Evolutionary conservation across 495 filamentous ascomycete genomes (phyloP).

Genomic region (Penicillium malachiteum): DNA sequence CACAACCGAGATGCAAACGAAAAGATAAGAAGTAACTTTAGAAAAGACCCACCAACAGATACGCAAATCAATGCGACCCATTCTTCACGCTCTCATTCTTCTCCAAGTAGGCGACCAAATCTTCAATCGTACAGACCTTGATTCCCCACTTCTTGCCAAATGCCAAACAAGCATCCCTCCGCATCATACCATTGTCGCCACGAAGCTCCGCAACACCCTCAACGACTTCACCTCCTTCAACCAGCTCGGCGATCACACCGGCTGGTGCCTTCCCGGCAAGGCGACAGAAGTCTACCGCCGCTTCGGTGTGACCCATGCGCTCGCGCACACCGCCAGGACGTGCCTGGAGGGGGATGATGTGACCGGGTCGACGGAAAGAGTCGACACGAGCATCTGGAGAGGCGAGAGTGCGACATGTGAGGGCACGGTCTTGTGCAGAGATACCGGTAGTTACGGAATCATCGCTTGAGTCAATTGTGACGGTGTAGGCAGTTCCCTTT

Average conservation of each 20-base stretch:
- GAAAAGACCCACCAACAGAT: neutral
- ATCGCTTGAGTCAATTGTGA: slow-evolving; percentile 75
- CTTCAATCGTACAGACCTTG: slow-evolving; percentile 93
- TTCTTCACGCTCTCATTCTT: slow-evolving; percentile 41
- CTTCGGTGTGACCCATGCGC: slow-evolving; percentile 87
- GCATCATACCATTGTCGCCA: slow-evolving; percentile 80
- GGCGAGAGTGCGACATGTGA: slow-evolving; percentile 79
- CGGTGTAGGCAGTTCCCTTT: slow-evolving; percentile 87
- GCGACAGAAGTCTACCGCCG: slow-evolving; percentile 82
- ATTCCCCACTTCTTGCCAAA: slow-evolving; percentile 90
- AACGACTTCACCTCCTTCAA: slow-evolving; percentile 72
- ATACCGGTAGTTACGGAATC: slow-evolving; percentile 83
- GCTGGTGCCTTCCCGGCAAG: slow-evolving; percentile 72
- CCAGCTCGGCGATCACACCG: slow-evolving; percentile 82
- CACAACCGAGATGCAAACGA: neutral
- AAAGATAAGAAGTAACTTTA: neutral
- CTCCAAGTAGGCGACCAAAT: slow-evolving; percentile 78
- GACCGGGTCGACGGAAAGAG: slow-evolving; percentile 80
- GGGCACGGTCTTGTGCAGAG: slow-evolving; percentile 78
- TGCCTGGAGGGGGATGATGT: slow-evolving; percentile 84
- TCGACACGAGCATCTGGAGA: slow-evolving; percentile 54
- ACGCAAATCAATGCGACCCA: slow-evolving; percentile 35
- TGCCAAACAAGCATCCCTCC: slow-evolving; percentile 80
- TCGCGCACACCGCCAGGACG: slow-evolving; percentile 76
- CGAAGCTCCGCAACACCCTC: slow-evolving; percentile 56